Percentiles rank a stretch among this genome's conserved stretches.
phyloP scores from a whole-genome alignment of 2,329 filamentous ascomycete genomes.

The Hypoxylon sp. region DNA sequence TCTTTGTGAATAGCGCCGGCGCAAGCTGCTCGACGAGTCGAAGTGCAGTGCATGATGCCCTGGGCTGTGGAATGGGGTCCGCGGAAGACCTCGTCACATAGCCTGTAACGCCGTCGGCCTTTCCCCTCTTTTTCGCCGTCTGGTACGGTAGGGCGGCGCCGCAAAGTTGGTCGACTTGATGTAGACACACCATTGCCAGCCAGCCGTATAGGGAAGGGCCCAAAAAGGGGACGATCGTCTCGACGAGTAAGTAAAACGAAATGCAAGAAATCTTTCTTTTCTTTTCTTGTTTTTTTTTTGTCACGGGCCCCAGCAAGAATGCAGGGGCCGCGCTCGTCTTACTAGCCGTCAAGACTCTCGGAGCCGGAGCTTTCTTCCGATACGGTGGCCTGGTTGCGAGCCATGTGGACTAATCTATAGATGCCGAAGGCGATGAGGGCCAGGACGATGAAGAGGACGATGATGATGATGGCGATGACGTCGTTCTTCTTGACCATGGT shows the following conservation, averaged over 20 bases:
- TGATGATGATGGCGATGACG: conserved; percentile 73
- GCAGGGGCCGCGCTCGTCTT: neutral
- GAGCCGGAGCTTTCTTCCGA: conserved; percentile 37
- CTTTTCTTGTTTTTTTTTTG: too few species aligned
- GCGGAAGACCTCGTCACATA: neutral
- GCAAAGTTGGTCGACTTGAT: neutral
- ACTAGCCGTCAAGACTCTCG: conserved; percentile 12
- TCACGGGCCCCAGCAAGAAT: too few species aligned
- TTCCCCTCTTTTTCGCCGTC: too few species aligned
- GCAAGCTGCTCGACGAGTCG: neutral
- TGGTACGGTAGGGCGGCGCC: neutral
- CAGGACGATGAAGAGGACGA: conserved; percentile 69
- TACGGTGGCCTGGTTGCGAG: conserved; percentile 48
- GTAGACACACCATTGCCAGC: neutral
- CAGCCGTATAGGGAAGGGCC: neutral
- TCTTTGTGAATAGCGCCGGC: neutral
- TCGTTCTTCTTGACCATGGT: conserved; percentile 70
- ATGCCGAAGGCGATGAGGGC: conserved; percentile 69
- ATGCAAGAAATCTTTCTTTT: neutral
- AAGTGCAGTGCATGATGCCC: neutral
- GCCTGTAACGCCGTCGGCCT: neutral
- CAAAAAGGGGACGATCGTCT: neutral
- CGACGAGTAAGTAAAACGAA: neutral
- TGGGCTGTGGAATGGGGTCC: neutral
- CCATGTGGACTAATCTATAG: conserved; percentile 65